Base-by-base conservation (phyloP, 2,329 filamentous ascomycete genomes). In the Alternaria sp. region DNA sequence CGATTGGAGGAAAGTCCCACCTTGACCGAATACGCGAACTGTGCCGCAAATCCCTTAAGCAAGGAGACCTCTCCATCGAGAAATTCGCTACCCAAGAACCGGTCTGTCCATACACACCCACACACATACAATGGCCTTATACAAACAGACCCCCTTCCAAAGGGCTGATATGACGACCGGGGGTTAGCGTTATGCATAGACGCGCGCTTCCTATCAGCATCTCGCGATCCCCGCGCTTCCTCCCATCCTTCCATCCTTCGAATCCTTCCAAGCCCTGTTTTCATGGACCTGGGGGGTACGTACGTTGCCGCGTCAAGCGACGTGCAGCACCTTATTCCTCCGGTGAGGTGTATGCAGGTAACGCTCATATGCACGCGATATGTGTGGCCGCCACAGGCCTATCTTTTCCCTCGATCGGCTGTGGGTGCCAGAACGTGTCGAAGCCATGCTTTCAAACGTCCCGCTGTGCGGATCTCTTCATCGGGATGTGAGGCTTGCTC, bases 11-110 rank as follows among this genome's bases (percentile, higher is more conserved):
- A 46, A n/a, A 40, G 51, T 57, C 30, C 21, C 36, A 28, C 40
- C 47, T 52, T 21, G 53, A n/a, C 28, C 36, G 25, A 52, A 43
- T 21, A 46, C 19, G 36, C 53, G 53, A 61, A 45, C 46, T 45
- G 59, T 40, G 59, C 59, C 53, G 19, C 46, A 57, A 17, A 30
- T 36, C 40, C 28, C 59, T 58, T 58, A 26, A 30, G 36, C 47
- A 61, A 58, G 28, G 54, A 46, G 47, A 28, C 32, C n/a, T 40
- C n/a, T 40, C 36, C 15, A 40, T 17, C 36, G 36, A 40, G 36
- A 17, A 17, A 40, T 28, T 45, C 54, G 54, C 54, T 53, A 46
- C 54, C 30, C 17, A 52, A 28, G 12, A 52, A 26, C 32, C 25
- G 52, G 45, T 57, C 25, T 30, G 15, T n/a, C 30, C 30, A 32